A percentile compares a stretch with the other conserved stretches of the same genome.
These are phyloP conservation scores for Candida sanyaensis DNA, from an alignment of 1,139 yeast species.

Conservation along the genomic window DNA sequence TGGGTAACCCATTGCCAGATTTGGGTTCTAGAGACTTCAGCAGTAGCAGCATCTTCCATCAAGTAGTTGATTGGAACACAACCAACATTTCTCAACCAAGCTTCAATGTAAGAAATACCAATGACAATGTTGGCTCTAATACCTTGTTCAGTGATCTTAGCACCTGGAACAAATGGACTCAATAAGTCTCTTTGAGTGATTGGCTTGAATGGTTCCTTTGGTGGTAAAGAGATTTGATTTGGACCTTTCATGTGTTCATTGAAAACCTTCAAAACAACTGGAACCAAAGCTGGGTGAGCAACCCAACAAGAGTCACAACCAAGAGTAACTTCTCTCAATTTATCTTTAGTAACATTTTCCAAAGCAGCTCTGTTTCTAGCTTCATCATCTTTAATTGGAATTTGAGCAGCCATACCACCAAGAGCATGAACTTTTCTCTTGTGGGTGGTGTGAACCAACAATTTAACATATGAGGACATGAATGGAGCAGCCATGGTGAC, in stretches of 20 bases:
- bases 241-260: slow-evolving; percentile 84
- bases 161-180: slow-evolving; percentile 68
- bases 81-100: slow-evolving; percentile 80
- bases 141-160: slow-evolving; percentile 69
- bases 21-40: slow-evolving; percentile 82
- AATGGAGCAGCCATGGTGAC: slow-evolving; percentile 77
- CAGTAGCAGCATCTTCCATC: slow-evolving; percentile 90
- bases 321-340: slow-evolving; percentile 70
- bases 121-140: slow-evolving; percentile 69
- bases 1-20: slow-evolving; percentile 86
- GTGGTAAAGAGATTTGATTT: slow-evolving; percentile 71
- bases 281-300: slow-evolving; percentile 79
- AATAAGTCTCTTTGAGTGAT: slow-evolving; percentile 70
- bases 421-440: slow-evolving; percentile 76
- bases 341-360: slow-evolving; percentile 72
- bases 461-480: slow-evolving; percentile 69
- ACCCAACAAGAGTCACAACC: slow-evolving; percentile 87
- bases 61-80: slow-evolving; percentile 81
- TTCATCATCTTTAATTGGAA: slow-evolving; percentile 71
- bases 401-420: slow-evolving; percentile 88
- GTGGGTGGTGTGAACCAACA: slow-evolving; percentile 71
- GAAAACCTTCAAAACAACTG: slow-evolving; percentile 74
- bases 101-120: slow-evolving; percentile 79
- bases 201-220: slow-evolving; percentile 38
- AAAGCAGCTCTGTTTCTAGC: slow-evolving; percentile 66